phyloP scores from a whole-genome alignment of 129 eudicot species.

The Saposhnikovia divaricata region DNA sequence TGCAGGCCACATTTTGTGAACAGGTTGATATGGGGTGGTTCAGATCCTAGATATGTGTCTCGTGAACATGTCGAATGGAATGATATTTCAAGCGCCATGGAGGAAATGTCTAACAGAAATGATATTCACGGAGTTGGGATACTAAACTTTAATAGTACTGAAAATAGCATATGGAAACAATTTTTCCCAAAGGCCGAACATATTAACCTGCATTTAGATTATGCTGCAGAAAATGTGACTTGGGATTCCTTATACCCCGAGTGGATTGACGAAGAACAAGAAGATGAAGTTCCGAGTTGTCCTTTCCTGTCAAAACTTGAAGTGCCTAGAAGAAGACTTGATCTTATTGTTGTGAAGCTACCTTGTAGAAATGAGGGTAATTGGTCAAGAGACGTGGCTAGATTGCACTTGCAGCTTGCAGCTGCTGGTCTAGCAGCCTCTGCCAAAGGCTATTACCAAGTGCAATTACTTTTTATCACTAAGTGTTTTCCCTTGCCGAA shows the following conservation, averaged over 20 bases:
- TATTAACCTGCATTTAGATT: slow-evolving; percentile 29
- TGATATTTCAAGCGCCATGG: slow-evolving; percentile 18
- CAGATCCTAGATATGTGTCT: slow-evolving; percentile 41
- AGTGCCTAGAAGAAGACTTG: slow-evolving; percentile 31
- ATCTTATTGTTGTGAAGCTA: slow-evolving; percentile 42
- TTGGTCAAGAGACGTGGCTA: slow-evolving; percentile 55
- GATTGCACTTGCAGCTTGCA: slow-evolving; percentile 44
- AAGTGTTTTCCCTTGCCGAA: slow-evolving; percentile 53
- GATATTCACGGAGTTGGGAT: slow-evolving; percentile 33
- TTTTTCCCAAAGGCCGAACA: slow-evolving; percentile 27
- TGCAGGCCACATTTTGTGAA: slow-evolving; percentile 44
- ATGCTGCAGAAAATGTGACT: slow-evolving; percentile 30
- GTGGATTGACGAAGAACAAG: slow-evolving; percentile 63
- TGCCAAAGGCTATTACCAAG: slow-evolving; percentile 23
- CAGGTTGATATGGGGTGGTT: slow-evolving; percentile 42
- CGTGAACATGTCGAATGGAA: slow-evolving; percentile 31
- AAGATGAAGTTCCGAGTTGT: slow-evolving; percentile 40
- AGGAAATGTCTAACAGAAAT: slow-evolving; percentile 14
- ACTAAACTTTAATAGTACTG: slow-evolving; percentile 38
- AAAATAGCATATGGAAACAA: slow-evolving; percentile 25
- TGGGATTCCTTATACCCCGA: slow-evolving; percentile 55
- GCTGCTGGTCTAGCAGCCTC: slow-evolving; percentile 37
- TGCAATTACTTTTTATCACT: slow-evolving; percentile 27
- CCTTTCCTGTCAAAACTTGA: slow-evolving; percentile 30
- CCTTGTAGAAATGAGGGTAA: slow-evolving; percentile 35